Evolutionary conservation across 176 grass and related monocot genomes (phyloP), one percentile per base, ranked within the genome.

Genomic region (Oryza australiensis): DNA sequence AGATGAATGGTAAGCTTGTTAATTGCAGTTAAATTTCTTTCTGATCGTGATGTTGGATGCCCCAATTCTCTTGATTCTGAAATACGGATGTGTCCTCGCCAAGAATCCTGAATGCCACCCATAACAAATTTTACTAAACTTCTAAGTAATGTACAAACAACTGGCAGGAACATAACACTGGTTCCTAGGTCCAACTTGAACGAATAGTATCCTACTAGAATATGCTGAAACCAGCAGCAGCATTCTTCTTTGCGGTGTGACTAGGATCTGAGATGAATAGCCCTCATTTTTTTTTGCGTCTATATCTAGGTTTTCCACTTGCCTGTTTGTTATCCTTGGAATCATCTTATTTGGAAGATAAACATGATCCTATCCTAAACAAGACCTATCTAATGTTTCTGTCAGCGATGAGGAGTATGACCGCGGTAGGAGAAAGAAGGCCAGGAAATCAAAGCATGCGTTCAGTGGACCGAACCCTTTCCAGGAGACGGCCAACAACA

Each of bases 361-460:
- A 57, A n/a, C 20, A 57, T 57, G 53, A 23, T 57, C 2, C 20
- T 57, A 23, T 57, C 2, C 20, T 57, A 4, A 51, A 51, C 7
- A 55, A 55, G 51, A 62, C n/a, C 62, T 15, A 68, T 83, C 40
- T 78, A 49, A 86, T 68, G 3, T 80, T 70, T 43, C 69, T 86
- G 1, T 20, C 20, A 90, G 92, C 86, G 88, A 87, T 4, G 92
- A 92, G 65, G 88, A 89, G 37, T 97, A 97, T 34, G 92, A 97
- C 41, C 68, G 69, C 0, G 92, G 94, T 13, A 94, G 27, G 70
- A 83, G 74, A 57, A 97, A 94, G 82, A 94, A 97, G 83, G 42
- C 86, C 18, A 92, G 80, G 70, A 94, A 78, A 57, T 70, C 70
- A 18, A 35, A 23, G 26, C 32, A 46, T 76, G 73, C 70, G 20